Evolutionary conservation across 2,329 filamentous ascomycete genomes (phyloP).

Genomic region (Aspergillus latus): DNA sequence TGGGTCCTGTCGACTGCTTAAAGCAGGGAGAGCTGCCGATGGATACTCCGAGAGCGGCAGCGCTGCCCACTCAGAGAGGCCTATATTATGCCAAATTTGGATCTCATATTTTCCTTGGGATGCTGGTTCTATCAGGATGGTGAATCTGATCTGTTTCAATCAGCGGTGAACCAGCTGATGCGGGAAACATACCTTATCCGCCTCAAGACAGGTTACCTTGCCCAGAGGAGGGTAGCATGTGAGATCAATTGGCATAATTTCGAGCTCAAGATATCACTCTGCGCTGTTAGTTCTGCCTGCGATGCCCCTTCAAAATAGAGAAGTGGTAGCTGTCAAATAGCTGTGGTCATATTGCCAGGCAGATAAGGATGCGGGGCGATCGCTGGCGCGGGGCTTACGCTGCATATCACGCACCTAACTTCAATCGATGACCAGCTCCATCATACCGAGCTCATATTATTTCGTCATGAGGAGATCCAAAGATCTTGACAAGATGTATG

Average conservation of each 20-base stretch:
- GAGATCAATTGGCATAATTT: conserved; percentile 53
- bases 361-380: background rate
- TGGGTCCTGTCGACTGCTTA: conserved; percentile 25
- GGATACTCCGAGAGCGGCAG: conserved; percentile 52
- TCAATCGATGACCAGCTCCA: background rate
- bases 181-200: conserved; percentile 29
- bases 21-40: conserved; percentile 29
- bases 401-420: background rate
- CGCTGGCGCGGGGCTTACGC: background rate
- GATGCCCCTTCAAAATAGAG: no score
- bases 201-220: conserved; percentile 64
- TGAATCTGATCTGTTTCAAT: conserved; percentile 55
- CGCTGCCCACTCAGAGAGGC: conserved; percentile 59
- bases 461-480: no score
- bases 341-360: background rate
- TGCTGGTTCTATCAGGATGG: conserved; percentile 68
- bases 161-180: background rate
- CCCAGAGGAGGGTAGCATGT: conserved; percentile 71
- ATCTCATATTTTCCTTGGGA: conserved; percentile 61
- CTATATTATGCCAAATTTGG: conserved; percentile 70
- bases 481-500: no score
- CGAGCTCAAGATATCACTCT: conserved; percentile 22
- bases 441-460: no score
- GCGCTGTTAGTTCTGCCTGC: background rate
- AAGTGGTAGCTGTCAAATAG: background rate